A percentile compares a stretch with the other conserved stretches of the same genome.
phyloP scores from a whole-genome alignment of 164 flowering plant genomes.

The Sextonia rubra region DNA sequence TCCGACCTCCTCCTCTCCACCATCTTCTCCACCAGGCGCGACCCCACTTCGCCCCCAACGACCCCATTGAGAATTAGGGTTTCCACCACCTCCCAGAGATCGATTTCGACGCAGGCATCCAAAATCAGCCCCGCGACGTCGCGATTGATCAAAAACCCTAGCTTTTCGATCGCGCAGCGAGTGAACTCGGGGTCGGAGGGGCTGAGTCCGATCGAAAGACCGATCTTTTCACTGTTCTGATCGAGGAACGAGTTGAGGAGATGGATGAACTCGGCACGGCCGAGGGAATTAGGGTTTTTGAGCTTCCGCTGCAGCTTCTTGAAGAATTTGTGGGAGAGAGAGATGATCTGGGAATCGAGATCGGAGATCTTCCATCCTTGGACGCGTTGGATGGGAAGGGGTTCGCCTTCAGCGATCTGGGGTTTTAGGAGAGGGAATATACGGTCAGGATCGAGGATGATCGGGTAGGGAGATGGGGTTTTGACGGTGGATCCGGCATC shows the following conservation, averaged over 20 bases:
- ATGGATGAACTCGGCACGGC: slow-evolving; percentile 30
- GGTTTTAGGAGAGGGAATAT: slow-evolving; percentile 43
- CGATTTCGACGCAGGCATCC: slow-evolving; percentile 56
- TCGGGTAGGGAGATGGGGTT: slow-evolving; percentile 30
- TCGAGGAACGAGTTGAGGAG: slow-evolving; percentile 46
- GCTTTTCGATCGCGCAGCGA: slow-evolving; percentile 37
- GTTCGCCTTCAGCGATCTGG: slow-evolving; percentile 22
- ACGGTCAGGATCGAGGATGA: slow-evolving; percentile 43
- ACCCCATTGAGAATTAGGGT: slow-evolving; percentile 42
- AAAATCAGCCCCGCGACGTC: slow-evolving; percentile 46
- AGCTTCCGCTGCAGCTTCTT: slow-evolving; percentile 45
- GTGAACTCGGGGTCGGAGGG: slow-evolving; percentile 21
- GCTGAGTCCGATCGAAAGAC: slow-evolving; percentile 22
- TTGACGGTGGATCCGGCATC: not conserved
- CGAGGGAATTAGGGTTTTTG: slow-evolving; percentile 36
- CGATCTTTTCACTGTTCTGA: slow-evolving; percentile 26
- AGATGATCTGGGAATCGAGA: slow-evolving; percentile 39
- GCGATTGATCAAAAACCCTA: slow-evolving; percentile 44
- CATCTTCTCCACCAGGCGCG: slow-evolving; percentile 35
- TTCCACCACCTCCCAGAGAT: slow-evolving; percentile 60
- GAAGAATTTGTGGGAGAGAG: slow-evolving; percentile 28
- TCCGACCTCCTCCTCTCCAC: slow-evolving; percentile 43
- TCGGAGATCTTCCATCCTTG: slow-evolving; percentile 56
- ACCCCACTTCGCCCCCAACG: slow-evolving; percentile 27
- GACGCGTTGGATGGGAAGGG: slow-evolving; percentile 33